phyloP scores from a whole-genome alignment of 257 asterid species.

The Solanum dulcamara region DNA sequence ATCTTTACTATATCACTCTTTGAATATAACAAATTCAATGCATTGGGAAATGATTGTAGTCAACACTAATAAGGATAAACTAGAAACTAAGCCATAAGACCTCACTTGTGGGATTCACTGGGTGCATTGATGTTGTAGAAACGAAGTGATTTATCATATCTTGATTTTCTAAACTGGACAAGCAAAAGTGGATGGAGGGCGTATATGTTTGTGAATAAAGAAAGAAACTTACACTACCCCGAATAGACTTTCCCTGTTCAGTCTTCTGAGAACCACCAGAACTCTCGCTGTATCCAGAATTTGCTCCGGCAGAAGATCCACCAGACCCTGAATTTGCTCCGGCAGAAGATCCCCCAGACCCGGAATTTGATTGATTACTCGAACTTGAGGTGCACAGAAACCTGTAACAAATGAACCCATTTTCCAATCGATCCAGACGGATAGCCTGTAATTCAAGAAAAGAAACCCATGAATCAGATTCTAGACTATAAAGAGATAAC shows the following conservation, averaged over 20 bases:
- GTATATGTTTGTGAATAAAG: background rate
- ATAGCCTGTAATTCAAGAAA: background rate
- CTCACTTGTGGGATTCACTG: too few species aligned
- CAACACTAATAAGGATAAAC: too few species aligned
- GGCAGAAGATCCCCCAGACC: constrained; percentile 21
- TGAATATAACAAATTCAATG: too few species aligned
- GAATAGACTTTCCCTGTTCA: constrained; percentile 52
- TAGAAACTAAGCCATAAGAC: background rate
- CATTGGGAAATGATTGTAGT: too few species aligned
- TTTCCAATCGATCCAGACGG: constrained; percentile 1
- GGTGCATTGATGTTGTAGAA: too few species aligned
- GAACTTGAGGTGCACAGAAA: constrained; percentile 26
- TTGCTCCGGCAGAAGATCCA: constrained; percentile 28
- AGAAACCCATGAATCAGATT: background rate
- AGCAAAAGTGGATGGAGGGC: background rate
- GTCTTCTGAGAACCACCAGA: constrained; percentile 40
- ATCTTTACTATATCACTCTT: too few species aligned
- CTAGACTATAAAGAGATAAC: background rate
- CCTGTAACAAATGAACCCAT: constrained; percentile 12
- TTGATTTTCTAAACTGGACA: background rate
- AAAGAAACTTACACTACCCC: constrained; percentile 54
- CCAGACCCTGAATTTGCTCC: constrained; percentile 18
- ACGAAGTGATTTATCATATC: too few species aligned
- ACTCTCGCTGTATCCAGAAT: constrained; percentile 29
- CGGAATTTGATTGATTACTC: constrained; percentile 20